Evolutionary conservation across 106 monocot genomes (phyloP).

Genomic region (Cymbidium sinense): DNA sequence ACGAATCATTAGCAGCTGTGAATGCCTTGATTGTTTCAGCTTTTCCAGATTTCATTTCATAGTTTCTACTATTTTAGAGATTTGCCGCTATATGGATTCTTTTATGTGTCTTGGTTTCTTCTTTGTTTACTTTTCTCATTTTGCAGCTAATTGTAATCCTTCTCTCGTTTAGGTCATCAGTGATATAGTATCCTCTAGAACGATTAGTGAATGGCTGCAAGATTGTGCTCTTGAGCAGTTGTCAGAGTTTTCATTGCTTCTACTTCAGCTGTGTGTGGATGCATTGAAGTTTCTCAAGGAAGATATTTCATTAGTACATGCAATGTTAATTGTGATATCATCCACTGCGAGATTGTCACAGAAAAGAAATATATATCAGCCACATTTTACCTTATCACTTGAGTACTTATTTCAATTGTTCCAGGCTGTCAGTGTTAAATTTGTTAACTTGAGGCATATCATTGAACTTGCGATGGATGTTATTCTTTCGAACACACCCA

Average conservation of each 20-base stretch:
- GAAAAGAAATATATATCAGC: slow-evolving; percentile 49
- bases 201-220: slow-evolving; percentile 56
- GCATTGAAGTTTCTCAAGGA: slow-evolving; percentile 31
- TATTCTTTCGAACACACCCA: slow-evolving; percentile 58
- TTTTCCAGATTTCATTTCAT: background rate
- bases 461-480: slow-evolving; percentile 35
- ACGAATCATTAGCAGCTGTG: no score
- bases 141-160: background rate
- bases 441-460: slow-evolving; percentile 10
- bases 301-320: slow-evolving; percentile 40
- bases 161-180: slow-evolving; percentile 41
- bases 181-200: slow-evolving; percentile 39
- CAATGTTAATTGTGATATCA: slow-evolving; percentile 45
- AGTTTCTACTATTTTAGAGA: background rate
- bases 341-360: slow-evolving; percentile 64
- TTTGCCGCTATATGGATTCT: background rate
- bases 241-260: slow-evolving; percentile 49
- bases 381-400: slow-evolving; percentile 71
- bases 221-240: slow-evolving; percentile 70
- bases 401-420: slow-evolving; percentile 41
- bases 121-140: background rate
- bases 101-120: background rate
- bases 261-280: slow-evolving; percentile 28
- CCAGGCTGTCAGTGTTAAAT: slow-evolving; percentile 28
- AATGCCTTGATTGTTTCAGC: background rate